phyloP scores from a whole-genome alignment of 805 yeast species.

The Teunomyces lycoperdinae region DNA sequence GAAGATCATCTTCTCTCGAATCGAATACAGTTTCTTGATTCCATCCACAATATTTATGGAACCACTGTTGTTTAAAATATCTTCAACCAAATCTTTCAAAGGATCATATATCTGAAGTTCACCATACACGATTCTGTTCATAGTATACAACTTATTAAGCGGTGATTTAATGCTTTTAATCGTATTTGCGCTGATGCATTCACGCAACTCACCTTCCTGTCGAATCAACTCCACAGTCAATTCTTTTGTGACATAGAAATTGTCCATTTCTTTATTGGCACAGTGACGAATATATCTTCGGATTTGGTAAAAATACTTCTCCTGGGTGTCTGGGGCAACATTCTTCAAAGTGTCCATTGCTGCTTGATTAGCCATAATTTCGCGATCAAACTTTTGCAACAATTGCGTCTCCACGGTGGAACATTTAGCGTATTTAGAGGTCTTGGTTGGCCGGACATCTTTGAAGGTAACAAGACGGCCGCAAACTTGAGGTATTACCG shows the following conservation, averaged over 20 bases:
- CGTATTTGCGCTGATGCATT: conserved; percentile 5
- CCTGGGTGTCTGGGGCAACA: conserved; percentile 3
- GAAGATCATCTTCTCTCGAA: background rate
- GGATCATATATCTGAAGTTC: conserved; percentile 1
- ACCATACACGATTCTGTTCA: conserved; percentile 4
- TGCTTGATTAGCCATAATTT: background rate
- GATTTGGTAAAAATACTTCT: conserved; percentile 6
- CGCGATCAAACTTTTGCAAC: conserved; percentile 3
- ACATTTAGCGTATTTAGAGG: background rate
- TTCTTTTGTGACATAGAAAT: conserved; percentile 4
- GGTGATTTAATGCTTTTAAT: conserved; percentile 6
- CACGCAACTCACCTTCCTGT: conserved; percentile 1
- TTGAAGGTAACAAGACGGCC: background rate
- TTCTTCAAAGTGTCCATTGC: background rate
- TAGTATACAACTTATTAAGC: conserved; percentile 3
- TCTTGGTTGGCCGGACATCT: background rate
- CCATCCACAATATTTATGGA: background rate
- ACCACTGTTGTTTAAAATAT: background rate
- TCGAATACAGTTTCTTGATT: background rate
- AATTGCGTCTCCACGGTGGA: background rate
- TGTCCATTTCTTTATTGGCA: background rate
- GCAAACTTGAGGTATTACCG: background rate
- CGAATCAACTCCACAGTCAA: conserved; percentile 4
- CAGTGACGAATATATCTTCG: conserved; percentile 6
- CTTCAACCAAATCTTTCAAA: conserved; percentile 1